Evolutionary conservation across 768 basidiomycete species (phyloP).

Genomic region (Mycena maculata): DNA sequence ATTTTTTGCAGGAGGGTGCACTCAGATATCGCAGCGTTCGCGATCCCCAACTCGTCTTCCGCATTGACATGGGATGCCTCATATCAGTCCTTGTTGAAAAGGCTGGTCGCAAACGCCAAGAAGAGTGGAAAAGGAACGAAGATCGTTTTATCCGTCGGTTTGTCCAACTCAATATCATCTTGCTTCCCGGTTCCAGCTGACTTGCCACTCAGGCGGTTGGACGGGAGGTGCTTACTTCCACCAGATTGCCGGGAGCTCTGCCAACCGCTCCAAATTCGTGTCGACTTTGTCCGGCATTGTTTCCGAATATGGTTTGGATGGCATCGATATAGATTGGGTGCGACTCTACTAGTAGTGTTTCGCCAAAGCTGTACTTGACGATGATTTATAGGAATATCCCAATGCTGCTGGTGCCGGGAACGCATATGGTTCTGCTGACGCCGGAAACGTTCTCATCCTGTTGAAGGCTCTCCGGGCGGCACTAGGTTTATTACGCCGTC

Average conservation of each 20-base stretch:
- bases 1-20: neutral
- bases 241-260: conserved; percentile 53
- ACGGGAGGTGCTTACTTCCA: conserved; percentile 64
- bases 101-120: conserved; percentile 60
- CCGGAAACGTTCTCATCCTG: conserved; percentile 72
- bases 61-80: conserved; percentile 56
- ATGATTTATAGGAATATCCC: conserved; percentile 71
- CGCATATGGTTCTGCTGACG: conserved; percentile 66
- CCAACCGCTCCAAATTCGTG: conserved; percentile 56
- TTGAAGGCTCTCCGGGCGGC: conserved; percentile 66
- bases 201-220: conserved; percentile 55
- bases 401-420: conserved; percentile 73
- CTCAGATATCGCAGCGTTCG: conserved; percentile 54
- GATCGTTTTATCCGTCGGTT: conserved; percentile 24
- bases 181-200: neutral
- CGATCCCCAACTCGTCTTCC: conserved; percentile 59
- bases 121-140: conserved; percentile 56
- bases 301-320: conserved; percentile 62
- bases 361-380: conserved; percentile 1
- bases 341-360: neutral
- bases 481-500: conserved; percentile 47
- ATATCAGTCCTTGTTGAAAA: conserved; percentile 52
- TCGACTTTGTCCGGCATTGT: conserved; percentile 58
- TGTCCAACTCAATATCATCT: neutral
- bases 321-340: conserved; percentile 68